Evolutionary conservation across 192 early-diverging fungal genomes (phyloP), one percentile per base, ranked within the genome.

Genomic region (Martensiomyces pterosporus): DNA sequence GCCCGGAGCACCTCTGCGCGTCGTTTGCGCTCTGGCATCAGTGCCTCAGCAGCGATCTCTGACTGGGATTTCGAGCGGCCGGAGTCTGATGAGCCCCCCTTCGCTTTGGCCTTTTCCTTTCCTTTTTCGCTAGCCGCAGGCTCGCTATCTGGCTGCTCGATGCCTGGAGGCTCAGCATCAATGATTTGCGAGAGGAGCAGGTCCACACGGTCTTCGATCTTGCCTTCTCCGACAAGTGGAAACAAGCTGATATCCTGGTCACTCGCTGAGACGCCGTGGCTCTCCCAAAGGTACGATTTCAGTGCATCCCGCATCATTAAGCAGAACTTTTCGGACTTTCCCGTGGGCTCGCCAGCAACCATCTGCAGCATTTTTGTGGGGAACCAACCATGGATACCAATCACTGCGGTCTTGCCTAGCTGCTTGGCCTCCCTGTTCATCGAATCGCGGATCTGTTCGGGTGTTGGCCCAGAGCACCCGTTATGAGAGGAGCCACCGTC

Each of bases 321-420:
- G 40, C 89, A 92, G 53, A 98, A 98, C 46, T 87, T 84, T 14
- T 63, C 67, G 16, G 90, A 93, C 14, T 89, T 96, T 12, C 95
- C 95, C 1, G 92, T 95, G 2, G 93, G 95, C 55, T 93, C 91
- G 7, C 95, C 95, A 21, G 92, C 81, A 18, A 93, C 79, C 54
- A 74, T 80, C 39, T 81, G 69, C 32, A 87, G 75, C 48, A 82
- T 77, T 45, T 83, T 84, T 37, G 79, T 82, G 1, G 92, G 87
- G 58, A 94, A 92, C 81, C 90, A 94, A 8, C 93, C 92, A 39
- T 95, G 92, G 2, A 94, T 79, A n/a, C 93, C 91, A 38, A 96
- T 75, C 10, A 96, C 79, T 3, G 78, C 85, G 17, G 91, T 77
- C 6, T 75, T 64, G 4, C 67, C 67, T 13, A 71, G 55, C 4